Evolutionary conservation across 768 basidiomycete species (phyloP).

Genomic region (Pulveroboletus frians): DNA sequence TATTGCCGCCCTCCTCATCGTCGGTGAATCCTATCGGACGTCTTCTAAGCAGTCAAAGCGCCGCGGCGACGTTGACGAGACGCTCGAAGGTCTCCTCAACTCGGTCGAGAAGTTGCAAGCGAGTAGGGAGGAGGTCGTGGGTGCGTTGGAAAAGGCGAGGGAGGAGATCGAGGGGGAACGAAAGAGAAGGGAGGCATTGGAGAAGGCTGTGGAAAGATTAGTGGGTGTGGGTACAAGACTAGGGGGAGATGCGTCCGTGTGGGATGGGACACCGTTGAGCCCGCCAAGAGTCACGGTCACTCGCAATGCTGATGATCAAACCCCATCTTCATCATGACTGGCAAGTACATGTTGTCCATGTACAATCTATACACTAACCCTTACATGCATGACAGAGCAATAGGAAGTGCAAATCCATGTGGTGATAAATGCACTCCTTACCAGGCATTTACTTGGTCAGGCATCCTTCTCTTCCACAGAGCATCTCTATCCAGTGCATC

Average conservation of each 20-base stretch:
- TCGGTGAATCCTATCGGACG: conserved; percentile 73
- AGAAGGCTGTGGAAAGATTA: conserved; percentile 57
- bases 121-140: conserved; percentile 39
- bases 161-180: conserved; percentile 33
- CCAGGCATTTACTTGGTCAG: conserved; percentile 18
- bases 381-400: background rate
- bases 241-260: conserved; percentile 48
- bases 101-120: conserved; percentile 43
- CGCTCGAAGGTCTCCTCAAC: conserved; percentile 52
- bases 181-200: conserved; percentile 58
- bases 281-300: conserved; percentile 39
- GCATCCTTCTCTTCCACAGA: conserved; percentile 19
- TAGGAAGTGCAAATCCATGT: background rate
- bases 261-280: conserved; percentile 54
- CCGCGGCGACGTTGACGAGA: conserved; percentile 68
- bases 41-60: conserved; percentile 65
- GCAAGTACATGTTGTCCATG: background rate
- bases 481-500: conserved; percentile 5
- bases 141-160: conserved; percentile 40
- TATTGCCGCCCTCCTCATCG: conserved; percentile 68
- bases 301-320: conserved; percentile 3
- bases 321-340: conserved; percentile 3
- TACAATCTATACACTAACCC: background rate
- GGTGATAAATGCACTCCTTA: conserved; percentile 9
- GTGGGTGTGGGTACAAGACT: conserved; percentile 63